Evolutionary conservation across 2,329 filamentous ascomycete species (phyloP).

Genomic region (Pseudogymnoascus sp.): DNA sequence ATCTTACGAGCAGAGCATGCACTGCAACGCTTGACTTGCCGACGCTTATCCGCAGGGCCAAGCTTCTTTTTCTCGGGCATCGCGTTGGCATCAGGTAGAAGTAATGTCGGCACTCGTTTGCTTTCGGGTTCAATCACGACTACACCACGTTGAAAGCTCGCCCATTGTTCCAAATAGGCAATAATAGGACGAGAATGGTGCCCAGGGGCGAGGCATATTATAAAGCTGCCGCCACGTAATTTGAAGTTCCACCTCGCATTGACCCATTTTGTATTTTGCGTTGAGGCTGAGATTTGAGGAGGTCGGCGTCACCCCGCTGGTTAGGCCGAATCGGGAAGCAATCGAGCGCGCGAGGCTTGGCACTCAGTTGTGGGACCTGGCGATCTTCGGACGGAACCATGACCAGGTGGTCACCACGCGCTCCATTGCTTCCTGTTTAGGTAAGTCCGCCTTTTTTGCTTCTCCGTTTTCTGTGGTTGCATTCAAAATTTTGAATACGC

Average conservation of each 20-base stretch:
- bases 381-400: not conserved
- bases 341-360: conserved; percentile 14
- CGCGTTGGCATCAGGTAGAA: not conserved
- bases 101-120: not conserved
- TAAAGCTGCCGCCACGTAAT: conserved; percentile 2
- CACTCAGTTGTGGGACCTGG: not conserved
- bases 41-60: conserved; percentile 17
- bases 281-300: conserved; percentile 3
- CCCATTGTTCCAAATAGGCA: not conserved
- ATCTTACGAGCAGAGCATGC: conserved; percentile 19
- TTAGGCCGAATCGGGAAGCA: conserved; percentile 15
- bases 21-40: conserved; percentile 15
- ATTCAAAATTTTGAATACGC: not conserved
- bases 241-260: not conserved
- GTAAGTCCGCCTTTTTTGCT: not conserved
- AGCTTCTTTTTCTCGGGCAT: not conserved
- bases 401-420: not conserved
- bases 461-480: not conserved
- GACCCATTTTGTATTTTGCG: not conserved
- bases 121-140: not conserved
- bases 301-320: not conserved
- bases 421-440: not conserved
- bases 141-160: not conserved
- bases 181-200: not conserved
- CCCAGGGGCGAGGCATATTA: not conserved